Evolutionary conservation across 2,329 filamentous ascomycete species (phyloP).

Genomic region (Cladosporium sp.): DNA sequence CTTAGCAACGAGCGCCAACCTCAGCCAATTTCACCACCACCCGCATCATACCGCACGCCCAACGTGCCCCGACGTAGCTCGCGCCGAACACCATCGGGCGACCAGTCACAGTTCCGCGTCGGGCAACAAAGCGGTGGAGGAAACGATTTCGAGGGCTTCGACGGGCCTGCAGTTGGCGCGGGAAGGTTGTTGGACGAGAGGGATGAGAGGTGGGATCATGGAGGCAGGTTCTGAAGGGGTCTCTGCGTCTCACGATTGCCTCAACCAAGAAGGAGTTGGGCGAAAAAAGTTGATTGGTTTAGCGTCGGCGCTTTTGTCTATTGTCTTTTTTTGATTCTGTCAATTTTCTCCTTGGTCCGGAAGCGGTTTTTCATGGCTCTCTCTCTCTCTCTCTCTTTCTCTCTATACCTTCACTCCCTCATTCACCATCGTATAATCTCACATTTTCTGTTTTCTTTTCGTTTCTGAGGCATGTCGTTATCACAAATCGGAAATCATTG

Average conservation of each 20-base stretch:
- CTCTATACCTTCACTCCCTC: background rate
- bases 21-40: background rate
- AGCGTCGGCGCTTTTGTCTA: constrained; percentile 4
- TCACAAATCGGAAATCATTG: background rate
- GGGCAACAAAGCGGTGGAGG: constrained; percentile 5
- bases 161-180: constrained; percentile 18
- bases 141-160: constrained; percentile 32
- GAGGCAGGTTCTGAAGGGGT: constrained; percentile 1
- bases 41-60: constrained; percentile 20
- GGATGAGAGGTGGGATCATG: constrained; percentile 3
- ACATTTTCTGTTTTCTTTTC: background rate
- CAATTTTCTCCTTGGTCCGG: too few relatives aligned
- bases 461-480: background rate
- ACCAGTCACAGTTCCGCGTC: background rate
- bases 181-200: background rate
- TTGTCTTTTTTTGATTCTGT: background rate
- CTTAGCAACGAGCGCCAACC: background rate
- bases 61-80: constrained; percentile 32
- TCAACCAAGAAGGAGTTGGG: background rate
- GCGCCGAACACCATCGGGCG: constrained; percentile 27
- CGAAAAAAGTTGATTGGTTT: background rate
- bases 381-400: background rate
- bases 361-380: background rate
- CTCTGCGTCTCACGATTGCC: too few relatives aligned
- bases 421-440: background rate